phyloP scores from a whole-genome alignment of 1,139 yeast genomes.

The Pneumocystis murina region DNA sequence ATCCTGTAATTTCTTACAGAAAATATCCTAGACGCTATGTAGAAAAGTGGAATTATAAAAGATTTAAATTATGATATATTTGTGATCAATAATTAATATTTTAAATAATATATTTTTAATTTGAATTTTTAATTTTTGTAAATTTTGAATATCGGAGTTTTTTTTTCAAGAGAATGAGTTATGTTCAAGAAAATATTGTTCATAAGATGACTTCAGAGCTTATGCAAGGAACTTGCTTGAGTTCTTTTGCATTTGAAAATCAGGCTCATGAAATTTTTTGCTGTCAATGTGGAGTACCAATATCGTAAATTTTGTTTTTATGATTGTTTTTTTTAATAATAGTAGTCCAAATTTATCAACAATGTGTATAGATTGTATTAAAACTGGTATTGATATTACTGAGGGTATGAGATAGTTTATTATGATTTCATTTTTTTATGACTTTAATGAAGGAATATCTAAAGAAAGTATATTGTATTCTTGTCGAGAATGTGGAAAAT shows the following conservation, averaged over 20 bases:
- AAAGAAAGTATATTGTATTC: constrained; percentile 85
- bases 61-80: constrained; percentile 39
- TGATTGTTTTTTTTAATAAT: neutral
- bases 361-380: constrained; percentile 96
- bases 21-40: constrained; percentile 55
- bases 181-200: neutral
- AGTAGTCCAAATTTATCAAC: constrained; percentile 44
- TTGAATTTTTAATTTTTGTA: neutral
- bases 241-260: neutral
- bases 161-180: neutral
- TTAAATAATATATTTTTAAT: neutral
- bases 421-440: neutral
- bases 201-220: neutral
- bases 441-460: constrained; percentile 36
- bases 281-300: constrained; percentile 97
- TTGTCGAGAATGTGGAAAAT: constrained; percentile 94
- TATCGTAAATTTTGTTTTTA: constrained; percentile 62
- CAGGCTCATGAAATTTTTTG: constrained; percentile 44
- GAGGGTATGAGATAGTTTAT: constrained; percentile 34
- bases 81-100: neutral
- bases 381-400: constrained; percentile 83
- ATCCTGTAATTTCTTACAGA: constrained; percentile 52
- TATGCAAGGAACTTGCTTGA: neutral
- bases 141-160: neutral
- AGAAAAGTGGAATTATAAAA: constrained; percentile 87